Conservation (phyloP, 1,284 basidiomycete genomes). For the Apiotrichum veenhuisii region DNA sequence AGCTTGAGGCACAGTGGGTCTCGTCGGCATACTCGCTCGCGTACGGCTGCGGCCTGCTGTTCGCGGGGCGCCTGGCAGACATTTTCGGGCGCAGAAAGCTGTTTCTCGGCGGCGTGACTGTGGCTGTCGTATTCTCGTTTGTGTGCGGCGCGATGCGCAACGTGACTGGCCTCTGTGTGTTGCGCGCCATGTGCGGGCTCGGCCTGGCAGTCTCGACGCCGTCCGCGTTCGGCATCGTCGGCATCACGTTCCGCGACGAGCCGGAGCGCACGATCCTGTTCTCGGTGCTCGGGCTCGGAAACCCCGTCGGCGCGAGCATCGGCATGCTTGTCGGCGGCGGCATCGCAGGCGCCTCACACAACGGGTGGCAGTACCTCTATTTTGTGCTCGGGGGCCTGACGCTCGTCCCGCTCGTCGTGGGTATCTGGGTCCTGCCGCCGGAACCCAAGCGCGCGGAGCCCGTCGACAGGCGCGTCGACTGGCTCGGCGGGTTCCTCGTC, state of each 20-base stretch:
- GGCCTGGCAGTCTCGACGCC: conserved; percentile 25
- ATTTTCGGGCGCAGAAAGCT: conserved; percentile 43
- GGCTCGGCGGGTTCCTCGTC: conserved; percentile 31
- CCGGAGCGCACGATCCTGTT: conserved; percentile 37
- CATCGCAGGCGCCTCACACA: conserved; percentile 9
- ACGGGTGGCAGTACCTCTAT: conserved; percentile 37
- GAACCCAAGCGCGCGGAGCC: conserved; percentile 14
- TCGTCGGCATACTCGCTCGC: conserved; percentile 47
- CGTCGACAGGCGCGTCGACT: conserved; percentile 28
- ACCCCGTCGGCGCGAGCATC: conserved; percentile 26
- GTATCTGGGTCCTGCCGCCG: conserved; percentile 30
- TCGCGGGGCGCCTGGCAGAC: conserved; percentile 48
- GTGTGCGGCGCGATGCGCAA: conserved; percentile 23
- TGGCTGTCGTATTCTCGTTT: conserved; percentile 17
- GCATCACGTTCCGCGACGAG: conserved; percentile 33
- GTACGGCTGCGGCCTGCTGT: conserved; percentile 46
- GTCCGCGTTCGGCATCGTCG: conserved; percentile 39
- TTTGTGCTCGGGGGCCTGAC: conserved; percentile 37
- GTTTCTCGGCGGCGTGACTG: conserved; percentile 37
- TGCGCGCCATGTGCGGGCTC: conserved; percentile 25
- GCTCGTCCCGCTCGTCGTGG: conserved; percentile 30
- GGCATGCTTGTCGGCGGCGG: conserved; percentile 32
- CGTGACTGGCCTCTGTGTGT: conserved; percentile 19
- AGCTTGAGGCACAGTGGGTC: conserved; percentile 45
- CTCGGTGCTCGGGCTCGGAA: conserved; percentile 30